Evolutionary conservation across 2,329 filamentous ascomycete species (phyloP), one percentile per base, ranked within the genome.

Genomic region (Sporothrix dimorphospora): DNA sequence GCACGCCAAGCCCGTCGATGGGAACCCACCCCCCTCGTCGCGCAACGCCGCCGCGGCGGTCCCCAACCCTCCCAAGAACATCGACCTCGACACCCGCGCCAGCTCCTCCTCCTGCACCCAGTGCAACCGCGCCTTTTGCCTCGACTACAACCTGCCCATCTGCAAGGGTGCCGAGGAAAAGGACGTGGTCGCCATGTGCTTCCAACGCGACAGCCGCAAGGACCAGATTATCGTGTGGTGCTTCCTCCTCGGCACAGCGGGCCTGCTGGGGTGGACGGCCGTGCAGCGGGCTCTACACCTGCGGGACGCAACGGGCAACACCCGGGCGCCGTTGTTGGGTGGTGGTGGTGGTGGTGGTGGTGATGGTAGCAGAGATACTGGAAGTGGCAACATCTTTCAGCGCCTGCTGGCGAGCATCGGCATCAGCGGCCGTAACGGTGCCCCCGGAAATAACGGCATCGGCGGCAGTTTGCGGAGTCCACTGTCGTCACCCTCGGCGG

Each of bases 151-250:
- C 76, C 81, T 91, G 30, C 87, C 87, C 72, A 89, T 91, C 77
- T 91, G 89, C 83, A 86, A 88, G 77, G 84, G 85, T 75, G 88
- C 88, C 70, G 85, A 85, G 75, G 88, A 90, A 76, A 87, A 86
- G 77, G 88, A 91, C 77, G 87, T 91, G 24, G 81, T 87, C 55
- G 89, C 89, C 38, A 83, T 85, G 77, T 91, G 89, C 79, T 91
- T 91, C 81, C 88, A 91, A 83, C 86, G 89, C 75, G 89, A 91
- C 79, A 89, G 87, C 78, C 85, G 86, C 79, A 91, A 91, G 81
- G 89, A 91, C 80, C 86, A 87, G 80, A 84, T 90, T 75, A 90
- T 91, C 47, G 89, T 91, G 4, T 89, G 89, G 85, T 85, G 82
- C 0, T 91, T 91, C 79, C 85, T 91, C 66, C 78, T 89, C 11